Percentiles rank a stretch among this genome's conserved stretches.
Conservation (phyloP, 805 yeast genomes). For the Yarrowia porcina region DNA sequence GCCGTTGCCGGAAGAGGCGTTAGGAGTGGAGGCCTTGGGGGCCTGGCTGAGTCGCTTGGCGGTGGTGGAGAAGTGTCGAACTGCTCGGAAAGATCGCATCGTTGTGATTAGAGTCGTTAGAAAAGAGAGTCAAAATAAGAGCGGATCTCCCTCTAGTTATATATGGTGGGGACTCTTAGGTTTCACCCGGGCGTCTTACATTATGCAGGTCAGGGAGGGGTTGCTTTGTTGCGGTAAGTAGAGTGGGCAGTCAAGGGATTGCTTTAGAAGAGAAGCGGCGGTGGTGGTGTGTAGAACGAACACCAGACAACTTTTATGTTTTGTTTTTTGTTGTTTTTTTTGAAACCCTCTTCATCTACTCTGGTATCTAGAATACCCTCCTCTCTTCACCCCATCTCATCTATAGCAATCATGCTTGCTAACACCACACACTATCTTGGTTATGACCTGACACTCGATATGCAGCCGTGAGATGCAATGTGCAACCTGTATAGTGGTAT, state of each 20-base stretch:
- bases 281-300: too few species aligned
- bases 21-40: constrained; percentile 19
- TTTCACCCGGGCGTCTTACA: background rate
- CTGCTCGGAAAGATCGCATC: constrained; percentile 24
- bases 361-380: too few species aligned
- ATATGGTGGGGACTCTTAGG: constrained; percentile 16
- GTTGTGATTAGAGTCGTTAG: background rate
- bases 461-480: background rate
- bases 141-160: background rate
- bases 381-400: background rate
- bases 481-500: too few species aligned
- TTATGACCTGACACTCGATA: background rate
- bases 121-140: background rate
- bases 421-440: background rate
- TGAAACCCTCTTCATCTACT: too few species aligned
- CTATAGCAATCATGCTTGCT: background rate
- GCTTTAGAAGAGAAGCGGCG: too few species aligned
- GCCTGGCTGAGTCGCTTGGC: constrained; percentile 18
- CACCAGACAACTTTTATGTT: too few species aligned
- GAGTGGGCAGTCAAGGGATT: too few species aligned
- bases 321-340: too few species aligned
- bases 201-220: constrained; percentile 23
- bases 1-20: constrained; percentile 24
- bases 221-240: background rate
- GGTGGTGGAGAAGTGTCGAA: constrained; percentile 14